Conservation (phyloP, 352 stramenopile genomes). For the Pythium biforme region DNA sequence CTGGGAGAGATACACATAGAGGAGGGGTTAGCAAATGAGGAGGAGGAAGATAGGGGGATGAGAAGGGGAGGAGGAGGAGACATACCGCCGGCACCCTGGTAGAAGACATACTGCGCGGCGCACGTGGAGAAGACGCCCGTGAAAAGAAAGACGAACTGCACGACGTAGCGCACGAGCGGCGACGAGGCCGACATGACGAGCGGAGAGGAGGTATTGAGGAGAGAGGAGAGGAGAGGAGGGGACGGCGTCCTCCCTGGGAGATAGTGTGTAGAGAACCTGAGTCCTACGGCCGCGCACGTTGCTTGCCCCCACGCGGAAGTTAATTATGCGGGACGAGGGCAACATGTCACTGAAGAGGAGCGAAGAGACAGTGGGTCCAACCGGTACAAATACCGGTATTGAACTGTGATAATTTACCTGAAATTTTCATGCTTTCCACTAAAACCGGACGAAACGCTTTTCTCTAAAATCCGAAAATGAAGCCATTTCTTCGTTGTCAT, state of each 20-base stretch:
- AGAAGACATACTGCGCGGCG: slow-evolving; percentile 83
- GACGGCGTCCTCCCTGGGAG: neutral
- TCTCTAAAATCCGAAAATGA: slow-evolving; percentile 7
- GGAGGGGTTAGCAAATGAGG: neutral
- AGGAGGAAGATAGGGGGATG: neutral
- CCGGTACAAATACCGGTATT: neutral
- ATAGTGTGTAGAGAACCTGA: neutral
- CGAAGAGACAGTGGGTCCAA: neutral
- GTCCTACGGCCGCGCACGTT: neutral
- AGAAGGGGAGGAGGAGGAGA: neutral
- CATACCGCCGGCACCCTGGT: slow-evolving; percentile 64
- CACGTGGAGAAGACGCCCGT: slow-evolving; percentile 87
- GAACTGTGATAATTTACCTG: neutral
- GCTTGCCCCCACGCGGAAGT: neutral
- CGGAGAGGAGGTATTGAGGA: neutral
- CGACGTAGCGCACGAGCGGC: slow-evolving; percentile 22
- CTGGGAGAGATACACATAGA: slow-evolving; percentile 9
- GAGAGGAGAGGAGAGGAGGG: neutral
- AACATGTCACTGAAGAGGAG: neutral
- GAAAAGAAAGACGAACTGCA: slow-evolving; percentile 73
- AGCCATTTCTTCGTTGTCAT: neutral
- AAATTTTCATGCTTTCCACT: neutral
- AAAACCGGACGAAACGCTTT: slow-evolving; percentile 16
- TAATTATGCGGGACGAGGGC: slow-evolving; percentile 1
- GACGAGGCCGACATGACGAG: slow-evolving; percentile 3